Evolutionary conservation across 2,329 filamentous ascomycete genomes (phyloP).

Genomic region (Colletotrichum horii): DNA sequence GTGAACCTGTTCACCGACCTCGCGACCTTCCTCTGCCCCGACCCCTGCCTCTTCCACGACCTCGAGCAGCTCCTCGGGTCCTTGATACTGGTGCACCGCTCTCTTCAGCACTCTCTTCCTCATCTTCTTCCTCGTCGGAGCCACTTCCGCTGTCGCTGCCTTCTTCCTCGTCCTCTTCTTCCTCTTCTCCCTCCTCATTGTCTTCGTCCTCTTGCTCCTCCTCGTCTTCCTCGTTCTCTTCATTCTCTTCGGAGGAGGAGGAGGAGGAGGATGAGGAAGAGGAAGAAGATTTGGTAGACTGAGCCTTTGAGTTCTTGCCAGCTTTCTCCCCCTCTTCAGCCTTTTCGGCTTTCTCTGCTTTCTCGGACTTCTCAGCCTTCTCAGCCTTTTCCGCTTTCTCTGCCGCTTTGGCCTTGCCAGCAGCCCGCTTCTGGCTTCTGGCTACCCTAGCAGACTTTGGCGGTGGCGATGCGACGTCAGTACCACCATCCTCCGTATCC

Average conservation of each 20-base stretch:
- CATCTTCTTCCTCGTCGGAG: conserved; percentile 21
- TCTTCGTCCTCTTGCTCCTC: neutral
- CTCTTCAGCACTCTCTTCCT: conserved; percentile 39
- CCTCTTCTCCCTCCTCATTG: conserved; percentile 29
- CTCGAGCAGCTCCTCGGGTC: conserved; percentile 39
- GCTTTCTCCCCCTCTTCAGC: conserved; percentile 18
- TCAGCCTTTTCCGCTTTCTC: conserved; percentile 27
- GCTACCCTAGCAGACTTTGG: conserved; percentile 41
- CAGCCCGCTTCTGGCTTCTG: conserved; percentile 42
- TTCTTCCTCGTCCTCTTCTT: conserved; percentile 25
- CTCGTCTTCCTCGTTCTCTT: conserved; percentile 25
- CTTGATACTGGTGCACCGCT: conserved; percentile 43
- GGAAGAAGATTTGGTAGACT: conserved; percentile 37
- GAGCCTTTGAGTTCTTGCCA: conserved; percentile 32
- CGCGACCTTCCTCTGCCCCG: conserved; percentile 25
- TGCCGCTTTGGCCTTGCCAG: conserved; percentile 41
- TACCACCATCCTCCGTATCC: conserved; percentile 52
- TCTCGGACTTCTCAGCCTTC: conserved; percentile 38
- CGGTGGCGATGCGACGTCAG: conserved; percentile 43
- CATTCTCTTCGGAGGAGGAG: conserved; percentile 9
- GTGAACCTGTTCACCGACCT: neutral
- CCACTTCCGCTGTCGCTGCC: conserved; percentile 30
- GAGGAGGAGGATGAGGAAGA: conserved; percentile 23
- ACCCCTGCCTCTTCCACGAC: conserved; percentile 38
- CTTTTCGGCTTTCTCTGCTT: conserved; percentile 36